Conservation (phyloP, 2,329 filamentous ascomycete genomes). For the Colletotrichum scovillei region DNA sequence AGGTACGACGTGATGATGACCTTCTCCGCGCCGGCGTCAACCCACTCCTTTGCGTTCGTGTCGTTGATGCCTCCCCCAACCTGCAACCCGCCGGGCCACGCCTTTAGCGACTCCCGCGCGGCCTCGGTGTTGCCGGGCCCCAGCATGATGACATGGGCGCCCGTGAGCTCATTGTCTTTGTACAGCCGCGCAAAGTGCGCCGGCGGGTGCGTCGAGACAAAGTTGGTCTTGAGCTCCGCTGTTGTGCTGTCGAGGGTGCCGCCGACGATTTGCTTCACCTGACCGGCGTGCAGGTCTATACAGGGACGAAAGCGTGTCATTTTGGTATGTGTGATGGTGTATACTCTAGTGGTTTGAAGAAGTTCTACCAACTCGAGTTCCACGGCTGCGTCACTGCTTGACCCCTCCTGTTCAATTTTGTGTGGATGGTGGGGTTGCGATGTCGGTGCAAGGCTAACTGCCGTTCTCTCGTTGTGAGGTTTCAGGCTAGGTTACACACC, state of each 20-base stretch:
- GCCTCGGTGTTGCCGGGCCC: slow-evolving; percentile 88
- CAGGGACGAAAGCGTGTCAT: slow-evolving; percentile 98
- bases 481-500: neutral
- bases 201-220: slow-evolving; percentile 86
- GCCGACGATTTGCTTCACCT: slow-evolving; percentile 98
- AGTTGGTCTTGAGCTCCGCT: slow-evolving; percentile 85
- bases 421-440: slow-evolving; percentile 32
- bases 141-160: slow-evolving; percentile 97
- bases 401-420: slow-evolving; percentile 32
- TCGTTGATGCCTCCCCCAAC: slow-evolving; percentile 95
- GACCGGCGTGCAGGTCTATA: slow-evolving; percentile 96
- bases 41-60: slow-evolving; percentile 85
- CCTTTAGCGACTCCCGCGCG: slow-evolving; percentile 78
- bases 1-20: slow-evolving; percentile 97
- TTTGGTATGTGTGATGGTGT: slow-evolving; percentile 33
- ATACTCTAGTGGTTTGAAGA: neutral
- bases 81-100: slow-evolving; percentile 86
- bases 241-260: slow-evolving; percentile 82
- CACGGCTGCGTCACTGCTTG: slow-evolving; percentile 19
- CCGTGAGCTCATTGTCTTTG: slow-evolving; percentile 76
- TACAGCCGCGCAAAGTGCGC: slow-evolving; percentile 87
- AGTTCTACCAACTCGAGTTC: neutral
- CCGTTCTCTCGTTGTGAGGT: neutral
- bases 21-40: slow-evolving; percentile 89
- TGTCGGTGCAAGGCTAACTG: slow-evolving; percentile 30